Percentiles rank a stretch among this genome's conserved stretches.
Conservation (phyloP, 257 asterid genomes). For the Solanum bulbocastanum region DNA sequence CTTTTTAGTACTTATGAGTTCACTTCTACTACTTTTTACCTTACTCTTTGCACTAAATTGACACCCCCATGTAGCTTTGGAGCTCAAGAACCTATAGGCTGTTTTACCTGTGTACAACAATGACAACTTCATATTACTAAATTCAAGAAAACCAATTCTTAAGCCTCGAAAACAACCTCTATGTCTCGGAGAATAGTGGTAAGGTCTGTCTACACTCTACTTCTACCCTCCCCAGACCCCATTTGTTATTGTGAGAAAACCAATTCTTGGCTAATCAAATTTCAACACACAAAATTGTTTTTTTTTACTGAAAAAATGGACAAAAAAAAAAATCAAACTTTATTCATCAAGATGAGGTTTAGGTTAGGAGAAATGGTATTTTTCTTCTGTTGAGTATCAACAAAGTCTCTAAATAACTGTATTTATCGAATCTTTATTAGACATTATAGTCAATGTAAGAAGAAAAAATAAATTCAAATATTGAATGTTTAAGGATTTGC, state of each 20-base stretch:
- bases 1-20: slow-evolving; percentile 3
- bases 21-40: slow-evolving; percentile 4
- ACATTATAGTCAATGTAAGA: neutral
- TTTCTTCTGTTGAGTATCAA: neutral
- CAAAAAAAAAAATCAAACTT: neutral
- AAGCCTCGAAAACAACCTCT: neutral
- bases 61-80: slow-evolving; percentile 18
- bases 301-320: neutral
- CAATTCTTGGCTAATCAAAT: neutral
- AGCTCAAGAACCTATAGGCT: slow-evolving; percentile 26
- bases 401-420: neutral
- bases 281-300: neutral
- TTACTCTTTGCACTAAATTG: slow-evolving; percentile 7
- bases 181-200: too few relatives aligned
- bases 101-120: slow-evolving; percentile 24
- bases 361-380: neutral
- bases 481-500: neutral
- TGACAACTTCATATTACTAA: slow-evolving; percentile 23
- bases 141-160: neutral
- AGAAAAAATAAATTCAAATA: neutral
- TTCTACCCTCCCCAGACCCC: neutral
- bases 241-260: neutral
- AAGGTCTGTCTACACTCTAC: neutral
- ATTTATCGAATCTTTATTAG: neutral
- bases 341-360: neutral